Evolutionary conservation across 352 stramenopile genomes (phyloP), one percentile per base, ranked within the genome.

Genomic region (Phytophthora crassamura): DNA sequence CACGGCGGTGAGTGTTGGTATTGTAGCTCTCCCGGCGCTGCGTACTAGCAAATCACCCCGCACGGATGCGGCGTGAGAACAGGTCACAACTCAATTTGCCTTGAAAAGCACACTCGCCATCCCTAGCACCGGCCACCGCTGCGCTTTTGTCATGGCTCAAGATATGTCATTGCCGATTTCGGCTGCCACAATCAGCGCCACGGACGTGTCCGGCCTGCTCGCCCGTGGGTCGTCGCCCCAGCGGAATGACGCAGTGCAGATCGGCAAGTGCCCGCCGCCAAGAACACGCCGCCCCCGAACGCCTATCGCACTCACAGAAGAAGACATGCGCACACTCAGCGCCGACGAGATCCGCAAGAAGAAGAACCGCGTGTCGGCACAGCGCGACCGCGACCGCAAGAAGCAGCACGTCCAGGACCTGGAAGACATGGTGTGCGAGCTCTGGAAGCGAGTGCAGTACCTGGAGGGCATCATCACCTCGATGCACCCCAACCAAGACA

Each of bases 281-380:
- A 59, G 69, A 33, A 71, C 60, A 7, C 74, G 77, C 15, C 75
- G 74, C 36, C 64, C 71, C 8, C 77, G 82, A 18, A 73, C 64
- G 18, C 66, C 70, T 2, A 78, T 84, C 2, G 77, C 79, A 12
- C 81, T 91, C 7, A 78, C 82, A 0, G 79, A 86, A 46, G 72
- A 82, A 47, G 69, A 79, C 0, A 71, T 61, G n/a, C 59, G 49
- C 41, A 72, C 61, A 14, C 62, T 91, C 7, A 75, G 69, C 43
- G 67, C 76, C 2, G 69, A 77, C 28, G 77, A 91, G 42, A 67
- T 90, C 32, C 74, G 82, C 33, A 84, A 84, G 46, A 76, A 86
- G 39, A 89, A 89, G 67, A 91, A 88, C 75, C 80, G 80, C 12
- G 75, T 91, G 48, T 83, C 83, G 1, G 80, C 80, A 9, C 74